These are phyloP conservation scores for Leptographium wingfieldii DNA, from an alignment of 2,329 filamentous ascomycete genomes.

Conservation along the genomic window DNA sequence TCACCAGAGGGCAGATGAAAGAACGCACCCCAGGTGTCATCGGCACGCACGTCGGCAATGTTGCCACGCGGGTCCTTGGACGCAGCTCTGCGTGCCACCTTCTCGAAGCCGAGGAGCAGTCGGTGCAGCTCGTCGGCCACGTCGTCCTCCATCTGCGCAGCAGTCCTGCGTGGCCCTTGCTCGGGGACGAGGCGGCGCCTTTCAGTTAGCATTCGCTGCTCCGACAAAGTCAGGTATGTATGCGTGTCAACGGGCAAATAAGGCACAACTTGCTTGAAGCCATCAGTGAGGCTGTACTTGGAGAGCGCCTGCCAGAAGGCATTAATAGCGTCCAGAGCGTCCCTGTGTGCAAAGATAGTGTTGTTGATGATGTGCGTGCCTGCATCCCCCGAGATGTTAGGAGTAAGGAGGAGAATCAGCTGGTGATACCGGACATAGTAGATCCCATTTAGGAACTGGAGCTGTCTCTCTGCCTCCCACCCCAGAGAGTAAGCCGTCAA, in stretches of 20 bases:
- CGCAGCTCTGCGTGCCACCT: background rate
- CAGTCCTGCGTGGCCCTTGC: background rate
- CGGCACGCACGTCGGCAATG: background rate
- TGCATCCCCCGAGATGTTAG: background rate
- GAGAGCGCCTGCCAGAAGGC: background rate
- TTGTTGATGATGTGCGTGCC: background rate
- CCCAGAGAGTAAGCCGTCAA: too few relatives aligned
- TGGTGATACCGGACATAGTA: background rate
- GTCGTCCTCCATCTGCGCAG: background rate
- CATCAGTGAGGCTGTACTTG: background rate
- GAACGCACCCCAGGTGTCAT: background rate
- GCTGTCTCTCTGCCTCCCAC: background rate
- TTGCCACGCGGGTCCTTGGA: background rate
- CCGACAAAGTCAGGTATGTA: background rate
- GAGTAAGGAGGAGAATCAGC: background rate
- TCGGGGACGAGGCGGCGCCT: background rate
- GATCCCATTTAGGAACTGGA: background rate
- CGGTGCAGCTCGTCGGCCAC: background rate
- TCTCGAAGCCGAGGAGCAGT: background rate
- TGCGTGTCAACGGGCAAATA: background rate
- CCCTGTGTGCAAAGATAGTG: background rate
- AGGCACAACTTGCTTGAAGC: background rate
- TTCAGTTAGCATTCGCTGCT: background rate
- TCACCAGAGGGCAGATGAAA: background rate
- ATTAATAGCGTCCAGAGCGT: background rate